Base-by-base conservation (phyloP, 1,284 basidiomycete species). In the Sporisorium exsertum region DNA sequence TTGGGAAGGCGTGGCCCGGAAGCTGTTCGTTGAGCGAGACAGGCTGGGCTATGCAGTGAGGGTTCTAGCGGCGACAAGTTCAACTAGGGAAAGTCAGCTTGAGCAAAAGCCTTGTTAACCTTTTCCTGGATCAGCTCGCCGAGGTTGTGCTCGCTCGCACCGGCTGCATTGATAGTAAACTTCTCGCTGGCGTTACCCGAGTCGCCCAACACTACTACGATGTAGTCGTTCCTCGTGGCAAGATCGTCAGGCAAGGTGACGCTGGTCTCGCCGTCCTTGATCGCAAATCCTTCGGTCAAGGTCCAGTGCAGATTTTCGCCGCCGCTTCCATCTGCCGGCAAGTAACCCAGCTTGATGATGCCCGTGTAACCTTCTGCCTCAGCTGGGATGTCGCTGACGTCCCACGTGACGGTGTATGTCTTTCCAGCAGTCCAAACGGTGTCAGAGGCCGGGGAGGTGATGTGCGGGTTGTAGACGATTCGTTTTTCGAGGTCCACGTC, bases 391-490 rank as follows among this genome's bases (percentile, higher is more conserved):
- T 78, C 73, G 9, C 58, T 55, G 5, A 66, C 52, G 26, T 64
- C 55, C 77, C 77, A 77, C 5, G 42, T 72, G 61, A 79, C 75
- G 0, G 24, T 29, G 43, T 69, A 60, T 12, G 37, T 56, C 24
- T 61, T 24, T 15, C 73, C 74, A 9, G 74, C 70, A 0, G 35
- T 50, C 77, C 77, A 77, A 9, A 68, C 66, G 29, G 64, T 64
- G 1, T 47, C 29, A 5, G 51, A 15, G 43, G 37, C 52, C 9
- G 72, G 76, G 1, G 40, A 47, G 54, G 75, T 77, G 63, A 77
- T 71, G 42, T 49, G 64, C 8, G 75, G 75, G 58, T 77, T 77
- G 58, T 69, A 77, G 4, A 78, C 76, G 52, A 78, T 64, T 26
- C 76, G 64, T 32, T 76, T 76, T 10, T 63, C 49, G 15, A 63